Evolutionary conservation across 352 stramenopile species (phyloP).

Genomic region (Phytophthora kernoviae): DNA sequence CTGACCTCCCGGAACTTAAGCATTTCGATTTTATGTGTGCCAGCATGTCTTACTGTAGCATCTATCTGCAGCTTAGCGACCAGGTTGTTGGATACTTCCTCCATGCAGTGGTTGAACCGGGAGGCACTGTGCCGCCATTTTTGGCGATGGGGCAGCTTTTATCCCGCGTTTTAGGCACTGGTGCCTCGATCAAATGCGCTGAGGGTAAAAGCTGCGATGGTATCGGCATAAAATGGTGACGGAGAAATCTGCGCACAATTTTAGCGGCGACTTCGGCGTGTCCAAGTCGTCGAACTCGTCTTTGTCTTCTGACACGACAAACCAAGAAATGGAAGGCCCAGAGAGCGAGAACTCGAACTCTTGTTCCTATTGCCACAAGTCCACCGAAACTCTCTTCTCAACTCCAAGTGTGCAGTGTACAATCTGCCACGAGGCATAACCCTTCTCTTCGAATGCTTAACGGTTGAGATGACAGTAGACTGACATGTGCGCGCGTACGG

Average conservation of each 20-base stretch:
- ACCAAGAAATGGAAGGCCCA: conserved; percentile 3
- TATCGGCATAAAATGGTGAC: conserved; percentile 36
- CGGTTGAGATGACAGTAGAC: background rate
- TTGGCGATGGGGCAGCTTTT: conserved; percentile 42
- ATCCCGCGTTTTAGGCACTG: conserved; percentile 28
- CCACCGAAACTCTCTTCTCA: conserved; percentile 25
- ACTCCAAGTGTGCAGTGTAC: conserved; percentile 20
- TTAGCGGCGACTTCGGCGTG: conserved; percentile 14
- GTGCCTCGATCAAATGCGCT: conserved; percentile 40
- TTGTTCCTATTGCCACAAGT: conserved; percentile 20
- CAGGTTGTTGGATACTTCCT: conserved; percentile 48
- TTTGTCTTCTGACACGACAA: conserved; percentile 7
- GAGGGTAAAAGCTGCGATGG: conserved; percentile 64
- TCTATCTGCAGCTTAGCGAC: conserved; percentile 48
- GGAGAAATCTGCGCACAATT: conserved; percentile 2
- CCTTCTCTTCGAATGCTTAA: background rate
- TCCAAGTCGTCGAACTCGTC: conserved; percentile 28
- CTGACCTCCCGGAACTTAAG: conserved; percentile 41
- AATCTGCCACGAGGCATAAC: conserved; percentile 24
- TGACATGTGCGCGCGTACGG: conserved; percentile 1
- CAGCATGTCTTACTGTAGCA: conserved; percentile 43
- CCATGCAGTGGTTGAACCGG: conserved; percentile 42
- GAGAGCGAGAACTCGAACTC: conserved; percentile 8
- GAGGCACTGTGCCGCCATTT: conserved; percentile 41
- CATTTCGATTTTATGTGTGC: conserved; percentile 44